These are phyloP conservation scores for Apiospora aurea DNA, from an alignment of 2,329 filamentous ascomycete genomes.

Conservation along the genomic window DNA sequence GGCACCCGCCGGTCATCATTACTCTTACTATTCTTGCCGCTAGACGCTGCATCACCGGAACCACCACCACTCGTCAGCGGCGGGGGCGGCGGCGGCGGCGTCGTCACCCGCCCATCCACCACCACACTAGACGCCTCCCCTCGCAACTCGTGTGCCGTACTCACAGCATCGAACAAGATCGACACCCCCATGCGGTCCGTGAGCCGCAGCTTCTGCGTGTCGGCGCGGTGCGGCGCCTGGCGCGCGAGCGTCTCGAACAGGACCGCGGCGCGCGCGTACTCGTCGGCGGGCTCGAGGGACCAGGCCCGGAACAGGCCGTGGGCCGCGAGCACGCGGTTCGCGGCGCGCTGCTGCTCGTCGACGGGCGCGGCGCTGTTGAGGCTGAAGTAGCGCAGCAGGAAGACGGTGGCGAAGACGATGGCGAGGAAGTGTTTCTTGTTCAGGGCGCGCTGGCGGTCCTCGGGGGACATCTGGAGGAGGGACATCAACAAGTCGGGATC, in stretches of 20 bases:
- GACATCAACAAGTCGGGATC: too few species aligned
- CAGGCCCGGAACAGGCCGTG: constrained; percentile 39
- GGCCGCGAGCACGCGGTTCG: constrained; percentile 39
- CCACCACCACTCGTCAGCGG: neutral
- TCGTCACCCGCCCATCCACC: neutral
- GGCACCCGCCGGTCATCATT: neutral
- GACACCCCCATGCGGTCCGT: constrained; percentile 37
- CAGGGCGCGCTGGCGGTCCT: constrained; percentile 32
- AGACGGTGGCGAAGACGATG: constrained; percentile 41
- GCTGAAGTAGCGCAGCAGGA: constrained; percentile 41
- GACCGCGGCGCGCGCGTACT: constrained; percentile 35
- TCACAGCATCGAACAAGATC: constrained; percentile 37
- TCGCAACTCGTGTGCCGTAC: constrained; percentile 30
- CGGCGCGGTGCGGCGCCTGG: constrained; percentile 30
- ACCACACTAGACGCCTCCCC: constrained; percentile 27
- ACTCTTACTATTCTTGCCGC: too few species aligned
- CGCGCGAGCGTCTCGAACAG: constrained; percentile 41
- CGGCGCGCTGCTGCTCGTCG: constrained; percentile 40
- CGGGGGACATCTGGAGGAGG: constrained; percentile 23
- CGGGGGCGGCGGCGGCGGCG: too few species aligned
- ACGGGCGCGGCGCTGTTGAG: constrained; percentile 34
- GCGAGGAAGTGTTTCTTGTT: constrained; percentile 39
- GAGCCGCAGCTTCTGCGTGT: constrained; percentile 30
- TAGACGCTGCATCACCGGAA: neutral
- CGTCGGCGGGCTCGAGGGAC: constrained; percentile 34